Base-by-base conservation (phyloP, 768 basidiomycete species). In the Suillus clintonianus region DNA sequence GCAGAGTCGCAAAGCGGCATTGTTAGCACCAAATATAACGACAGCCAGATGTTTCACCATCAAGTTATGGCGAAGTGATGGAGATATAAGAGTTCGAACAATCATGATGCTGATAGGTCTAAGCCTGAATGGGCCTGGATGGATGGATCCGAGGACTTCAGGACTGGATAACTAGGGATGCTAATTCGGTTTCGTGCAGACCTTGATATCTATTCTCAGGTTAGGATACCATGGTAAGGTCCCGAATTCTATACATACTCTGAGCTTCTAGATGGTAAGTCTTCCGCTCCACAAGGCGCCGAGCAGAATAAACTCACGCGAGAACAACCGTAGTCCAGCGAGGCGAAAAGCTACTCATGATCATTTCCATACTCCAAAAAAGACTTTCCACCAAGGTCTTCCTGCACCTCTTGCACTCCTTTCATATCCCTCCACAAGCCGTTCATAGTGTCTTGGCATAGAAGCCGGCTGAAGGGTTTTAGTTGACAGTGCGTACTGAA, bases 301-400 rank as follows among this genome's bases (percentile, higher is more conserved):
- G 37, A 24, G 39, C 24, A 57, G 24, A 56, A 37, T 22, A 24
- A 56, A 56, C n/a, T 27, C 55, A 39, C 17, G 24, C 37, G 8
- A 24, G 15, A 39, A 32, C 24, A 27, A 27, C 14, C 17, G 14
- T 14, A 27, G 56, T 19, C 27, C 37, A 39, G 37, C 55, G 5
- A 27, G 39, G 22, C 4, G 34, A 36, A 22, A 55, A 7, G 14
- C 24, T 36, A 22, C 36, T 55, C 36, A 39, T 57, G 24, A 27
- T 39, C 65, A 76, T 65, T 64, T 68, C 90, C 91, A 92, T 63
- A 92, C 81, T 43, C 85, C 85, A 67, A 94, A 88, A 74, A 94
- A 90, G 48, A 89, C 77, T 73, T 94, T 92, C 92, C 92, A 94
- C 89, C 89, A 88, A 3, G 92, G 90, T 61, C 92, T 80, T 39